Conservation (phyloP, 345 rosid genomes). For the Sisymbrium irio region DNA sequence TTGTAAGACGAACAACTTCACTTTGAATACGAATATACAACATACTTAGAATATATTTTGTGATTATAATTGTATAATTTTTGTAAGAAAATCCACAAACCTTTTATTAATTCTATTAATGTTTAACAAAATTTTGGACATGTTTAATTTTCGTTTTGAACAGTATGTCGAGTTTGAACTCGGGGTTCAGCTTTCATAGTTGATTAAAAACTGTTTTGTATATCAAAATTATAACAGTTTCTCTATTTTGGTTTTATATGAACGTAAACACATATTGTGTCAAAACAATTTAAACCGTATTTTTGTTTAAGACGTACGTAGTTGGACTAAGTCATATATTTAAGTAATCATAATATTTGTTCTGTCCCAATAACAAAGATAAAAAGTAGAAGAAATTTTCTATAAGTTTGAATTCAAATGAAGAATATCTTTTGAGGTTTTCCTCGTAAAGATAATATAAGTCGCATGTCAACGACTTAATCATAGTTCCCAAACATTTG, state of each 20-base stretch:
- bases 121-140: no score
- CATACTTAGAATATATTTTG: no score
- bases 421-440: not conserved
- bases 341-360: not conserved
- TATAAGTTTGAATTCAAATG: conserved; percentile 16
- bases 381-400: not conserved
- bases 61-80: no score
- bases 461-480: conserved; percentile 20
- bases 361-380: not conserved
- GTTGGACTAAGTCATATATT: not conserved
- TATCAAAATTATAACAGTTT: not conserved
- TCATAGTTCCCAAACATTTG: conserved; percentile 12
- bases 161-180: no score
- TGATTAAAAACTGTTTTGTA: not conserved
- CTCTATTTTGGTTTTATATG: not conserved
- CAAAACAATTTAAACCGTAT: not conserved
- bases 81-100: no score
- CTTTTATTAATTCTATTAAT: no score
- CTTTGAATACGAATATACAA: no score
- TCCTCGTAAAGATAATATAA: not conserved
- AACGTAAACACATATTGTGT: not conserved
- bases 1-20: no score
- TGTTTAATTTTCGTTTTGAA: no score
- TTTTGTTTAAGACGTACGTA: not conserved
- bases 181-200: no score